Percentiles rank a stretch among this genome's conserved stretches.
Evolutionary conservation across 805 yeast genomes (phyloP).

Genomic region (Yarrowia osloensis): DNA sequence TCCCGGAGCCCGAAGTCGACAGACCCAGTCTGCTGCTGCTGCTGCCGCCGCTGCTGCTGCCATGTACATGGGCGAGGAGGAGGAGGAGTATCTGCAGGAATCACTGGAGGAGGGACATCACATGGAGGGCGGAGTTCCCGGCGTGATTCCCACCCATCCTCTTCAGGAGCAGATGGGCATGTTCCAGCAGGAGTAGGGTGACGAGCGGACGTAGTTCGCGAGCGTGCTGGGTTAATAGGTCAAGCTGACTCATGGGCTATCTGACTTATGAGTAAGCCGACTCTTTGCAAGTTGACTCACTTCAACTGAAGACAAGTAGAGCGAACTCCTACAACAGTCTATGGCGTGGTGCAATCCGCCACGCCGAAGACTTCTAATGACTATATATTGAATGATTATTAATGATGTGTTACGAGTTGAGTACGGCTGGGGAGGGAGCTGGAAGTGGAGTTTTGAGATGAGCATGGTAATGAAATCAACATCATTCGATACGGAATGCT

Average conservation of each 20-base stretch:
- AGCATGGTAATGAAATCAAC: too few species aligned
- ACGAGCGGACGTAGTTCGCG: too few species aligned
- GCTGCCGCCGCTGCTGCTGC: conserved; percentile 23
- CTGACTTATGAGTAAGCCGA: too few species aligned
- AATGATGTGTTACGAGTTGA: neutral
- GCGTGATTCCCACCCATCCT: conserved; percentile 13
- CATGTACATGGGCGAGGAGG: conserved; percentile 22
- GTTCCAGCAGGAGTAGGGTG: conserved; percentile 17
- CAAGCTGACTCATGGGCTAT: too few species aligned
- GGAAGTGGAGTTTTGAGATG: too few species aligned
- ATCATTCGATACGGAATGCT: too few species aligned
- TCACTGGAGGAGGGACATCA: conserved; percentile 9
- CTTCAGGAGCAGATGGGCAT: conserved; percentile 28
- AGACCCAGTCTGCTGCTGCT: conserved; percentile 7
- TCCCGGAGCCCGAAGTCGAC: conserved; percentile 11
- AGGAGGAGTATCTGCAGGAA: conserved; percentile 19
- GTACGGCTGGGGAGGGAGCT: neutral
- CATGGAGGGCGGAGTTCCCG: conserved; percentile 8
- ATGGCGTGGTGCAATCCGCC: too few species aligned
- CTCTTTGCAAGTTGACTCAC: too few species aligned
- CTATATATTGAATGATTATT: conserved; percentile 24
- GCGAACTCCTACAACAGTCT: neutral
- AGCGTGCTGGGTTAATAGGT: too few species aligned
- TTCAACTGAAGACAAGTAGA: too few species aligned
- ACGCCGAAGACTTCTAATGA: neutral